Evolutionary conservation across 352 stramenopile genomes (phyloP).

Genomic region (Pythium angustatum): DNA sequence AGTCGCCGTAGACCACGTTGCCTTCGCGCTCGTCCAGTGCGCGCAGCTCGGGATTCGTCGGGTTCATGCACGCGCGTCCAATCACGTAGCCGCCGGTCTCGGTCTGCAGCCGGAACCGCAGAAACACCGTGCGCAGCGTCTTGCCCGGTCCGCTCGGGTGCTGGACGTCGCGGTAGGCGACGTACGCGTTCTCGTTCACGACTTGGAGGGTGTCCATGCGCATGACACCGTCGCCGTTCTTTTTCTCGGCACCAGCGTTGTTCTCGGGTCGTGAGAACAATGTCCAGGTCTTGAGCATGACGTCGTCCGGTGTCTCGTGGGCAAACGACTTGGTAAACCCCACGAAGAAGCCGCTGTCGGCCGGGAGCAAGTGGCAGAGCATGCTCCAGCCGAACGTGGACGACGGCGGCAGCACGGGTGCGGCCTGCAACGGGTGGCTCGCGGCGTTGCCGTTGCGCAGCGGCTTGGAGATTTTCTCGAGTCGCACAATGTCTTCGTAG

Average conservation of each 20-base stretch:
- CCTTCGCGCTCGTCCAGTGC: constrained; percentile 20
- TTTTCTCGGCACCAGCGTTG: constrained; percentile 25
- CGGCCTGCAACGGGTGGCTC: not conserved
- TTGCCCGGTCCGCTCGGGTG: constrained; percentile 29
- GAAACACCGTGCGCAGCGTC: constrained; percentile 39
- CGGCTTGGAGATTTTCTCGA: constrained; percentile 46
- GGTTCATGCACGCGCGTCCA: constrained; percentile 59
- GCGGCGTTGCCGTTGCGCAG: constrained; percentile 17
- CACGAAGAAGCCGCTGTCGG: constrained; percentile 36
- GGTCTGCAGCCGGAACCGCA: constrained; percentile 38
- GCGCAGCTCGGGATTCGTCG: constrained; percentile 36
- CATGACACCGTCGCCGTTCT: constrained; percentile 19
- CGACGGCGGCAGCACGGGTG: constrained; percentile 34
- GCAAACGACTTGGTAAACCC: constrained; percentile 39
- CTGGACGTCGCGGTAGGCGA: constrained; percentile 36
- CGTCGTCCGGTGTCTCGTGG: constrained; percentile 25
- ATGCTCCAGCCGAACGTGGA: constrained; percentile 46
- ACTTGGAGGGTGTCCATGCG: constrained; percentile 38
- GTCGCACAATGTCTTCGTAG: constrained; percentile 54
- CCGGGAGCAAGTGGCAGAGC: constrained; percentile 33
- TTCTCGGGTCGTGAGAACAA: constrained; percentile 25
- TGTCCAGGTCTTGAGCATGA: constrained; percentile 36
- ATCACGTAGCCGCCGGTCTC: constrained; percentile 51
- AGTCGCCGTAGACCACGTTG: constrained; percentile 38
- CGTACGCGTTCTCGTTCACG: constrained; percentile 35